Base-by-base conservation (phyloP, 1,284 basidiomycete genomes). In the Apiotrichum domesticum region DNA sequence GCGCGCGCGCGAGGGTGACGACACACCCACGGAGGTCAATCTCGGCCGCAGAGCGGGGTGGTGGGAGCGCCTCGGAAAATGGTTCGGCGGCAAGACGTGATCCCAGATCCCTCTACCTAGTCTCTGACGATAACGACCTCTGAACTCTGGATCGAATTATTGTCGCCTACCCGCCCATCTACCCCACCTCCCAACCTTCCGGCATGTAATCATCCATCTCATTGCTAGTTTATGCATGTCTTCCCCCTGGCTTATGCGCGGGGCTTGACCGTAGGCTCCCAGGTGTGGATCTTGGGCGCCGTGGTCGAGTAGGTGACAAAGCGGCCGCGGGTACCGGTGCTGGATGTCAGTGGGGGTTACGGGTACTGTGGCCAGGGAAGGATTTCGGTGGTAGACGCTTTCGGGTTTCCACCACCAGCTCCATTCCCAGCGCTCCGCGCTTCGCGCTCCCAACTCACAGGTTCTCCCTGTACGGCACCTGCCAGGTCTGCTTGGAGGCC, bases 261-360 rank as follows among this genome's bases (percentile, higher is more conserved):
- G 33, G 81, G 61, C 47, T 80, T 74, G 42, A 85, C 80, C 75
- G 85, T 87, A 35, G 91, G 88, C 62, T 90, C 81, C 93, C 94
- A 97, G 11, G 85, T 81, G 42, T 81, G 79, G 61, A 90, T 80
- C 79, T 95, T 95, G 15, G 89, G 87, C 47, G 80, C 82, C 37
- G 80, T 85, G 3, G 93, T 96, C 68, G 90, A 90, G 77, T 96
- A 97, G 0, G 88, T 78, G 66, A 84, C 86, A 80, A 87, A 96
- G 10, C 88, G 88, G 57, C 88, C 92, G 53, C 90, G 80, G 8
- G 92, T 95, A 15, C 93, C 93, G 15, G 92, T 96, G 68, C 58
- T 58, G 54, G 2, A 6, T 39, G 48, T 56, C 39, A 65, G 50
- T 92, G 52, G 90, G 80, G 9, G 92, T 95, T 21, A 92, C 93